Conservation (phyloP, 345 rosid genomes). For the Chamaenerion angustifolium region DNA sequence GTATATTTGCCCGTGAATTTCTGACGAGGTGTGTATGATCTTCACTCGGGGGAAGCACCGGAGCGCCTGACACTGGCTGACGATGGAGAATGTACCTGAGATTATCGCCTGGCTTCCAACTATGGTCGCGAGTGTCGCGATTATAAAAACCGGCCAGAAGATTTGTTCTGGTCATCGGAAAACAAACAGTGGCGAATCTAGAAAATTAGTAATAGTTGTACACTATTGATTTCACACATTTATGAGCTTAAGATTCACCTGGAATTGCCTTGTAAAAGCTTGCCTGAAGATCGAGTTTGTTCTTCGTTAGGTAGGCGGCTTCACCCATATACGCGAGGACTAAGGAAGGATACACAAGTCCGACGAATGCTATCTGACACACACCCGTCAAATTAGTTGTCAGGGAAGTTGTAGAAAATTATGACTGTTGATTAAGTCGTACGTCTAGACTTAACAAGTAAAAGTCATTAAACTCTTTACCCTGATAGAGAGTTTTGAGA, state of each 20-base stretch:
- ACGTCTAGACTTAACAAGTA: no score
- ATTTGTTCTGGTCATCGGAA: conserved; percentile 47
- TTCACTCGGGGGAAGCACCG: conserved; percentile 85
- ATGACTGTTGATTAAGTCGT: no score
- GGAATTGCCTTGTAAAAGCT: conserved; percentile 92
- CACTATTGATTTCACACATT: no score
- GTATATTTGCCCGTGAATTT: conserved; percentile 68
- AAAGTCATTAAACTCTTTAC: no score
- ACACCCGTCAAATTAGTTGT: not conserved
- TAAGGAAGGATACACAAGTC: conserved; percentile 69
- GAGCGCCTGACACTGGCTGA: conserved; percentile 72
- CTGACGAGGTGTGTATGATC: conserved; percentile 65
- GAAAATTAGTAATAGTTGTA: no score
- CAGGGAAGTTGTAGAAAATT: no score
- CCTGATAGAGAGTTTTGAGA: conserved; percentile 69
- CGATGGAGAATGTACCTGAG: conserved; percentile 78
- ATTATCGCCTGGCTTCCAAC: conserved; percentile 90
- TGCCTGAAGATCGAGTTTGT: conserved; percentile 53
- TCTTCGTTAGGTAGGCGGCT: conserved; percentile 72
- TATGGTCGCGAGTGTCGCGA: conserved; percentile 70
- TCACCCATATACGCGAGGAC: conserved; percentile 90
- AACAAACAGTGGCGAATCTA: not conserved
- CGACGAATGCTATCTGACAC: conserved; percentile 54
- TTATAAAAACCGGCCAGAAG: conserved; percentile 78
- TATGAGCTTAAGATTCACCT: conserved; percentile 41